These are phyloP conservation scores for Arachis stenosperma DNA, from an alignment of 306 rosid species.

Conservation along the genomic window DNA sequence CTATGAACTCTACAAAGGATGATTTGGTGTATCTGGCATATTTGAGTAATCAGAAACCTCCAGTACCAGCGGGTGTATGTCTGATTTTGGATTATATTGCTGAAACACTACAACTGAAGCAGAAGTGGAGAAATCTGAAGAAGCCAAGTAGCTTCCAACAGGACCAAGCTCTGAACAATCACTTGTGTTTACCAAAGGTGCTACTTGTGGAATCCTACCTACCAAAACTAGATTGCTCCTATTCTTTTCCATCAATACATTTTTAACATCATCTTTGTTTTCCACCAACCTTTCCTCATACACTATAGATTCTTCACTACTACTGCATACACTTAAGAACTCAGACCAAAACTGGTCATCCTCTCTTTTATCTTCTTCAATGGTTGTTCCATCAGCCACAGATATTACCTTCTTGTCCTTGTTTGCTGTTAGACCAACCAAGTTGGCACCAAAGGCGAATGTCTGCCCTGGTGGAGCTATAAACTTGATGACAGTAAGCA, in stretches of 20 bases:
- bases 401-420: conserved; percentile 34
- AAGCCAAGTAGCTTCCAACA: conserved; percentile 65
- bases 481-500: conserved; percentile 49
- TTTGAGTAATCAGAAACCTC: conserved; percentile 46
- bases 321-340: conserved; percentile 27
- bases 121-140: conserved; percentile 59
- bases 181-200: conserved; percentile 48
- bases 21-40: conserved; percentile 46
- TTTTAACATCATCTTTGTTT: conserved; percentile 43
- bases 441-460: conserved; percentile 47
- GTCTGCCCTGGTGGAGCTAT: conserved; percentile 42
- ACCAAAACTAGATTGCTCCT: conserved; percentile 52
- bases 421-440: conserved; percentile 44
- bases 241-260: conserved; percentile 43
- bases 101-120: conserved; percentile 62
- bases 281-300: conserved; percentile 60
- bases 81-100: conserved; percentile 47
- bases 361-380: conserved; percentile 39
- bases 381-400: conserved; percentile 6
- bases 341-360: conserved; percentile 50
- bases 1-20: not conserved
- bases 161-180: conserved; percentile 72
- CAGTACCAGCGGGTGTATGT: conserved; percentile 50
- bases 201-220: conserved; percentile 56
- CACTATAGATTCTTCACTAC: conserved; percentile 39